A percentile compares a stretch with the other conserved stretches of the same genome.
Evolutionary conservation across 2,329 filamentous ascomycete genomes (phyloP).

Genomic region (Pseudogymnoascus sp.): DNA sequence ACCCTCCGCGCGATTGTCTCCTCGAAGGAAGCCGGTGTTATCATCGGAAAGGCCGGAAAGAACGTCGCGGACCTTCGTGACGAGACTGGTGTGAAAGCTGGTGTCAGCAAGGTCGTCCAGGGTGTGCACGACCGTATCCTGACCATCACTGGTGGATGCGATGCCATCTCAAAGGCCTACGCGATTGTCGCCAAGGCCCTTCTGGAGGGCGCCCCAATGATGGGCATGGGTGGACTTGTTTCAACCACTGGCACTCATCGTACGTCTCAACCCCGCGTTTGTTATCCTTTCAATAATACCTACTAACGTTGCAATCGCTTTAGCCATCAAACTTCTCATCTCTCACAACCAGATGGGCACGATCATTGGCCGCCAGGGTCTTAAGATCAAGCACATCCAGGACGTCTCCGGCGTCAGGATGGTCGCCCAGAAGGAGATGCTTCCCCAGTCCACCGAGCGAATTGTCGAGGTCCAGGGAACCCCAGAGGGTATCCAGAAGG

Average conservation of each 20-base stretch:
- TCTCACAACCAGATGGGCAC: slow-evolving; percentile 99
- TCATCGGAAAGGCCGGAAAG: slow-evolving; percentile 97
- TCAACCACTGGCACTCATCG: slow-evolving; percentile 87
- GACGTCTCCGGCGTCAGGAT: slow-evolving; percentile 94
- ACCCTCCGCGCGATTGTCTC: slow-evolving; percentile 96
- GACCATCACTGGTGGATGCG: slow-evolving; percentile 85
- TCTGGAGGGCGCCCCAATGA: slow-evolving; percentile 83
- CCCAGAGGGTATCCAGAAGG: slow-evolving; percentile 89
- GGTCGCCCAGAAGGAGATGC: slow-evolving; percentile 99
- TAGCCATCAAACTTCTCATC: slow-evolving; percentile 94
- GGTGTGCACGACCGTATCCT: slow-evolving; percentile 95
- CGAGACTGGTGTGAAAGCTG: slow-evolving; percentile 95
- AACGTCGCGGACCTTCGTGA: slow-evolving; percentile 96
- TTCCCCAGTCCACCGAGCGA: slow-evolving; percentile 95
- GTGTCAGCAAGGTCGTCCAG: slow-evolving; percentile 96
- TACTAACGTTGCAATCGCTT: slow-evolving; percentile 9
- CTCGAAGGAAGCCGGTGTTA: slow-evolving; percentile 96
- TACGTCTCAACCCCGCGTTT: slow-evolving; percentile 43
- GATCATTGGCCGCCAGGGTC: slow-evolving; percentile 90
- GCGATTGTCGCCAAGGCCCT: slow-evolving; percentile 85
- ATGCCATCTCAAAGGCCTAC: slow-evolving; percentile 85
- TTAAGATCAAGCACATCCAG: slow-evolving; percentile 99
- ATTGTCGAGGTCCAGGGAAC: slow-evolving; percentile 96
- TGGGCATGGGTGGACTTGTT: slow-evolving; percentile 92
- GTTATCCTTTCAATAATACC: slow-evolving; percentile 15